Evolutionary conservation across 352 stramenopile species (phyloP).

Genomic region (Globisporangium echinulatum): DNA sequence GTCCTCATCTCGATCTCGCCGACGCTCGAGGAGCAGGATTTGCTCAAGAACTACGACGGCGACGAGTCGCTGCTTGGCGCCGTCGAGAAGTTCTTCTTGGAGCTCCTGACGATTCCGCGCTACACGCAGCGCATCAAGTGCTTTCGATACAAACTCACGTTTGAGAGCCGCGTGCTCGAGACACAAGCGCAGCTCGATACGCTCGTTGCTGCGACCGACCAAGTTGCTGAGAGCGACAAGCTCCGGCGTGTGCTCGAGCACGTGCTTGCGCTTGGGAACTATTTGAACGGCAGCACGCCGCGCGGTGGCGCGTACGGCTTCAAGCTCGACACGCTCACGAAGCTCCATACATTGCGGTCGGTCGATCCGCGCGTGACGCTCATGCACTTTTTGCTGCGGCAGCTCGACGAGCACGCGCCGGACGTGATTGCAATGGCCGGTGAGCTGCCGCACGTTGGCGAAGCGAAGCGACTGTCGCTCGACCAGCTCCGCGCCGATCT

Average conservation of each 20-base stretch:
- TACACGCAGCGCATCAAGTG: constrained; percentile 88
- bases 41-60: constrained; percentile 89
- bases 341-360: constrained; percentile 84
- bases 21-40: constrained; percentile 85
- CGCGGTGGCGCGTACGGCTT: constrained; percentile 89
- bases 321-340: constrained; percentile 87
- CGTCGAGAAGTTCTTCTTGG: constrained; percentile 86
- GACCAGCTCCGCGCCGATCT: constrained; percentile 80
- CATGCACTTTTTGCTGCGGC: constrained; percentile 76
- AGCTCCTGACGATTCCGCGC: constrained; percentile 77
- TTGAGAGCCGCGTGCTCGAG: constrained; percentile 79
- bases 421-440: constrained; percentile 74
- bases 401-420: constrained; percentile 70
- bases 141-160: constrained; percentile 82
- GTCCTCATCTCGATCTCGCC: constrained; percentile 86
- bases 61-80: constrained; percentile 80
- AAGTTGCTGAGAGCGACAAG: constrained; percentile 76
- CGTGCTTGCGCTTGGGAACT: constrained; percentile 90
- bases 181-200: constrained; percentile 80
- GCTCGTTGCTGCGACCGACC: constrained; percentile 70
- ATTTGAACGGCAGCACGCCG: constrained; percentile 86
- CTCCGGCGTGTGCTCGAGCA: constrained; percentile 74
- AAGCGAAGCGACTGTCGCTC: constrained; percentile 74
- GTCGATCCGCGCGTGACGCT: constrained; percentile 73
- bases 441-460: constrained; percentile 70